Conservation (phyloP, 306 rosid genomes). For the Cicer chorassanicum region DNA sequence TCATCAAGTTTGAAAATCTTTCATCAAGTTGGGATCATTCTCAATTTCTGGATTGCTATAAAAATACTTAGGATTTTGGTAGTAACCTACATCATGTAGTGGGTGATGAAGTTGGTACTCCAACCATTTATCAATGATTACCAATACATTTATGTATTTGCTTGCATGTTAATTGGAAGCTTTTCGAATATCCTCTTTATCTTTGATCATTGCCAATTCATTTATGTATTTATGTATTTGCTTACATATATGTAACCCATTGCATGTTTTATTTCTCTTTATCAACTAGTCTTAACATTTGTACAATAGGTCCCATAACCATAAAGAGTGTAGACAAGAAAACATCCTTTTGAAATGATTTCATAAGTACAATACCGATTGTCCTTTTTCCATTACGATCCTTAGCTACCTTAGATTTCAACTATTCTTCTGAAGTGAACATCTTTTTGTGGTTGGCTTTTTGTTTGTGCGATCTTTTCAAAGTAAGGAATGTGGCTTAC, state of each 20-base stretch:
- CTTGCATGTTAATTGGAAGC: no score
- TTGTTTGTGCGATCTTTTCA: background rate
- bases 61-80: background rate
- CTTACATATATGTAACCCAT: no score
- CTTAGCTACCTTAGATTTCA: background rate
- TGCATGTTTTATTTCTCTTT: no score
- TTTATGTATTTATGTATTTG: no score
- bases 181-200: no score
- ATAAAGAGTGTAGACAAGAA: no score
- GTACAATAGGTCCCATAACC: no score
- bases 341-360: background rate
- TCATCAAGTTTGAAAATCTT: background rate
- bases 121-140: background rate
- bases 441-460: background rate
- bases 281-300: no score
- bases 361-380: background rate
- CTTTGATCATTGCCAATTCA: no score
- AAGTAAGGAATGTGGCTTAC: no score
- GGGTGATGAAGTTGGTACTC: no score
- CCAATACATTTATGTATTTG: background rate
- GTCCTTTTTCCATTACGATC: background rate
- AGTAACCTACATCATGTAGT: background rate
- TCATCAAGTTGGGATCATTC: background rate
- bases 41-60: background rate
- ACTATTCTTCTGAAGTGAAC: background rate